phyloP scores from a whole-genome alignment of 768 basidiomycete species.

The Solioccasus polychromus region DNA sequence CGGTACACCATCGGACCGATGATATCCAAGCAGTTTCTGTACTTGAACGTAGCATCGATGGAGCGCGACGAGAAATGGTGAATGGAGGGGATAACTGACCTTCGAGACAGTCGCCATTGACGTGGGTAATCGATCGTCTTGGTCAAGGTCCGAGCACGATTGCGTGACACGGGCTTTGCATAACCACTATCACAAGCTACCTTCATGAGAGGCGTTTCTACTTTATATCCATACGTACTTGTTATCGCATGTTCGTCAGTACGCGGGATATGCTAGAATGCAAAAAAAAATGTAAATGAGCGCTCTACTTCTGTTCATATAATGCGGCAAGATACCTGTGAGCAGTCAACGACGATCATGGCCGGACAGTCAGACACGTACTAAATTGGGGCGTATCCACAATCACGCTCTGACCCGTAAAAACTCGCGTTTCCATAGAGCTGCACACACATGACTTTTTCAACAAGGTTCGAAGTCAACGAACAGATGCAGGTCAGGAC shows the following conservation, averaged over 20 bases:
- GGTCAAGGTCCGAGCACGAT: conserved; percentile 82
- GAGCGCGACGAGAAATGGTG: too few species aligned
- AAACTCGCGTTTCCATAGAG: conserved; percentile 91
- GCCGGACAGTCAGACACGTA: conserved; percentile 31
- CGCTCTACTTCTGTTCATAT: conserved; percentile 84
- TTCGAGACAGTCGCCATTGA: conserved; percentile 91
- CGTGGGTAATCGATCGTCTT: conserved; percentile 93
- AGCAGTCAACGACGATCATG: neutral
- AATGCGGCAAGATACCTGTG: conserved; percentile 83
- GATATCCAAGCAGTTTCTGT: conserved; percentile 85
- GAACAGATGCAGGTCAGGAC: neutral
- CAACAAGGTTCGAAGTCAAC: conserved; percentile 9
- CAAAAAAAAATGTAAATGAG: conserved; percentile 73
- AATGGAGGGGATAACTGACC: too few species aligned
- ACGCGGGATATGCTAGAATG: conserved; percentile 3
- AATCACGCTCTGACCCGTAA: conserved; percentile 86
- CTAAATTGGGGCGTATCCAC: conserved; percentile 87
- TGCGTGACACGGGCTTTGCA: conserved; percentile 87
- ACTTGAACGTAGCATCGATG: conserved; percentile 84
- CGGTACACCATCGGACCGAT: conserved; percentile 89
- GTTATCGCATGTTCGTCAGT: conserved; percentile 39
- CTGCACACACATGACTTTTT: conserved; percentile 82
- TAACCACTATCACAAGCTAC: conserved; percentile 72
- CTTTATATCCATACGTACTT: conserved; percentile 39
- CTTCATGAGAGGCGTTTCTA: neutral